Base-by-base conservation (phyloP, 768 basidiomycete species). In the Lanmaoa rubissima region DNA sequence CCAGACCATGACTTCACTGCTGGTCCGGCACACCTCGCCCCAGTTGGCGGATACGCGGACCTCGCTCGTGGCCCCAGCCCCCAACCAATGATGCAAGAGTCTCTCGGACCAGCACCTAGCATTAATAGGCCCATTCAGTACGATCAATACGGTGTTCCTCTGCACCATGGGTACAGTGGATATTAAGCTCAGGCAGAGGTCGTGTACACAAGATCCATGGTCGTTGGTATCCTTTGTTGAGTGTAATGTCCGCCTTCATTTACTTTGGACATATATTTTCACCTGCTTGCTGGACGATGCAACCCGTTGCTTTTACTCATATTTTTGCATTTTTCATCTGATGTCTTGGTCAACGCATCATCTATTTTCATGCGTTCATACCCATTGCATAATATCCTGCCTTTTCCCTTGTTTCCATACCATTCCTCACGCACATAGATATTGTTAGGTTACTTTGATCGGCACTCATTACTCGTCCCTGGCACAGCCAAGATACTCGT, bases 1-100 rank as follows among this genome's bases (percentile, higher is more conserved):
- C 86, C 84, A 40, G 82, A 90, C 17, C 89, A 91, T 66, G 90
- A 92, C 70, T 90, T 90, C 69, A 89, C 88, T 35, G 79, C 87
- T 51, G 84, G 83, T 26, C 67, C 84, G 26, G 59, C 78, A 16
- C 66, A 74, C 48, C 77, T 86, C 44, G 83, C 85, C 14, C 83
- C 88, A 26, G 83, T 88, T 54, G 90, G 88, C 55, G 89, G 88
- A 21, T 93, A 93, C 64, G 91, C 89, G 46, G 89, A 92, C 68
- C 79, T 92, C 46, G 80, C 88, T 54, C 87, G 90, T 59, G 90
- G 88, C 34, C 76, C 85, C 10, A 88, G 83, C 72, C 83, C 86
- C 17, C 80, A 82, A 59, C 90, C 88, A 17, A 73, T 69, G 66
- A 78, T 80, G 78, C 70, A 73, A 44, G 74, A 80, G 59, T 45